Evolutionary conservation across 352 stramenopile species (phyloP).

Genomic region (Phytophthora melonis): DNA sequence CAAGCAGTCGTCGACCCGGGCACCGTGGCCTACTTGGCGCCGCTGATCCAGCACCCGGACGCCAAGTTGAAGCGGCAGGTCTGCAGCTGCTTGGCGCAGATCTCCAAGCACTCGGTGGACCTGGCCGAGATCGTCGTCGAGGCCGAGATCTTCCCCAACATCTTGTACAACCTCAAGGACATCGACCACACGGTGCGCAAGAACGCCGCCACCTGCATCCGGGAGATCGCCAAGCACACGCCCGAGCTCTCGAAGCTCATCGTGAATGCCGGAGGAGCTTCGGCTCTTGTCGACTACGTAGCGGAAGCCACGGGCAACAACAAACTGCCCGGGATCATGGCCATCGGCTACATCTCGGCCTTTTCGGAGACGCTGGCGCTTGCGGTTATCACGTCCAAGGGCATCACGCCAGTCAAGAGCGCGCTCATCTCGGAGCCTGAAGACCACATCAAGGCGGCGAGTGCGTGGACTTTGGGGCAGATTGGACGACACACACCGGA

Average conservation of each 20-base stretch:
- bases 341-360: slow-evolving; percentile 95
- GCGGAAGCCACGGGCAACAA: slow-evolving; percentile 92
- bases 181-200: slow-evolving; percentile 96
- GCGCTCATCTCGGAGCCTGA: slow-evolving; percentile 94
- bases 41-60: slow-evolving; percentile 94
- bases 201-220: slow-evolving; percentile 95
- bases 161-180: slow-evolving; percentile 96
- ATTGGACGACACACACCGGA: slow-evolving; percentile 95
- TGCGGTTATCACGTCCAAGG: slow-evolving; percentile 95
- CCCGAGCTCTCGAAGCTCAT: slow-evolving; percentile 96
- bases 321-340: slow-evolving; percentile 96
- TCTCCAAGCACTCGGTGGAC: slow-evolving; percentile 96
- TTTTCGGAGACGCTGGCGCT: slow-evolving; percentile 96
- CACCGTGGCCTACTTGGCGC: slow-evolving; percentile 94
- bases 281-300: slow-evolving; percentile 94
- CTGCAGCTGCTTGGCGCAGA: slow-evolving; percentile 94
- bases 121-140: slow-evolving; percentile 96
- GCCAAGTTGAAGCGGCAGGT: slow-evolving; percentile 94
- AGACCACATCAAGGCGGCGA: slow-evolving; percentile 96
- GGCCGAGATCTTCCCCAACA: slow-evolving; percentile 96
- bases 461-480: slow-evolving; percentile 95
- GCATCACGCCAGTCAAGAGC: slow-evolving; percentile 93
- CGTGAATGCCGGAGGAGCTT: slow-evolving; percentile 95
- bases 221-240: slow-evolving; percentile 96
- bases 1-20: slow-evolving; percentile 94